Evolutionary conservation across 1,284 basidiomycete species (phyloP), one percentile per base, ranked within the genome.

Genomic region (Trametes sp.): DNA sequence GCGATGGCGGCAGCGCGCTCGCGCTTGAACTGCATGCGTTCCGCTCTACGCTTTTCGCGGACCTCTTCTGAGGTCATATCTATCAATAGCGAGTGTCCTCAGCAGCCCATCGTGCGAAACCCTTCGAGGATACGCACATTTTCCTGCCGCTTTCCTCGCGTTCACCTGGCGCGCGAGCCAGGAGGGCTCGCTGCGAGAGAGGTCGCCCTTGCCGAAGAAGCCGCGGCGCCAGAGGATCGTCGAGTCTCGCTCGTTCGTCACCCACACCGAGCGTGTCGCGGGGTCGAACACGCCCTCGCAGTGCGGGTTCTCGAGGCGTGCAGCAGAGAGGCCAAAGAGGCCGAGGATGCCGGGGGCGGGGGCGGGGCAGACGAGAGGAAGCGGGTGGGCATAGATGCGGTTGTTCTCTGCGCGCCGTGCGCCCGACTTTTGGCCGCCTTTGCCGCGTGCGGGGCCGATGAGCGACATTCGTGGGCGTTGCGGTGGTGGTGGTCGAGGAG

Each of bases 121-220:
- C n/a, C n/a, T n/a, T n/a, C n/a, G n/a, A n/a, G n/a, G n/a, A n/a
- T n/a, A n/a, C 84, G 63, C 72, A 88, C 89, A 82, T 78, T 86
- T 87, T 68, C 84, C 83, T 52, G 77, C 81, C 45, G 71, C 76
- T 68, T 79, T 83, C 65, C 77, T 76, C n/a, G 87, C 81, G 72
- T 92, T 93, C 42, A 90, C 79, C 69, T 92, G 88, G 63, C 93
- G 82, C 35, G 85, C 85, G 66, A 90, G 80, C 98, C 97, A 99
- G 52, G 89, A 95, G 1, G 97, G 97, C 76, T 99, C 98, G 75
- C 94, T 97, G 57, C 98, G 80, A 38, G 93, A 96, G 52, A 99
- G 80, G 71, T 92, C 92, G 1, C 98, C 98, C 76, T 99, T 99
- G 23, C 98, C 97, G 75, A 98, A 99, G 81, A 98, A 98, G 0